Conservation (phyloP, 2,329 filamentous ascomycete genomes). For the Dothidotthia symphoricarpi region DNA sequence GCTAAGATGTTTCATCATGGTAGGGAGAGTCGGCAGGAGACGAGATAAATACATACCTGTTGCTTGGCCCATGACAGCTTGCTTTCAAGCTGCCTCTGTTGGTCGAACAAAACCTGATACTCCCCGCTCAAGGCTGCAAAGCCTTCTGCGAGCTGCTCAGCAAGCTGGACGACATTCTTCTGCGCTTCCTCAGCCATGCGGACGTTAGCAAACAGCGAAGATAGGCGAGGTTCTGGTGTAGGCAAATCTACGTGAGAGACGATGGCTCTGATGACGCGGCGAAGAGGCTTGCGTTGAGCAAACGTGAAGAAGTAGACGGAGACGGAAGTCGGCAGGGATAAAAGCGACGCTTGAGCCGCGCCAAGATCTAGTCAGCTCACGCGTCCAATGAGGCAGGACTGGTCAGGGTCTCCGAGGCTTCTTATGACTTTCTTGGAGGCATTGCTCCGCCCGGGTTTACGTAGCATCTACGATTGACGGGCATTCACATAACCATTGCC, state of each 20-base stretch:
- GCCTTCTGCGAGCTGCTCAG: conserved; percentile 47
- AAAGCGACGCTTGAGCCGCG: conserved; percentile 8
- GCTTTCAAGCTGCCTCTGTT: conserved; percentile 47
- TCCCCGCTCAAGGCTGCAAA: conserved; percentile 50
- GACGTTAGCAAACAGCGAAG: conserved; percentile 11
- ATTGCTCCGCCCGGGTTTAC: conserved; percentile 20
- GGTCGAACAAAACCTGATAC: conserved; percentile 47
- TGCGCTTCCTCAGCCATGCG: conserved; percentile 30
- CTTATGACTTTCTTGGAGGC: conserved; percentile 22
- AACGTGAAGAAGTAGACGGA: conserved; percentile 11
- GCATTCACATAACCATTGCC: conserved; percentile 14
- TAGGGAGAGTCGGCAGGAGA: conserved; percentile 9
- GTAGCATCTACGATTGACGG: conserved; percentile 29
- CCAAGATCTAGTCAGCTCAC: conserved; percentile 12
- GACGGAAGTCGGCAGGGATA: conserved; percentile 18
- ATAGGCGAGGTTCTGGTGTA: conserved; percentile 1
- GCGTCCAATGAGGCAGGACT: too few species aligned
- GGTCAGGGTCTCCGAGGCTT: conserved; percentile 8
- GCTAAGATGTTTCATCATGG: conserved; percentile 51
- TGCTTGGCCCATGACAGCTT: conserved; percentile 50
- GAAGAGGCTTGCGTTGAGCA: conserved; percentile 18
- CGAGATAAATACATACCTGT: conserved; percentile 43
- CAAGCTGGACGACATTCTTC: conserved; percentile 32
- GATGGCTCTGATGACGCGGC: conserved; percentile 27
- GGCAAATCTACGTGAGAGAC: conserved; percentile 8